A percentile compares a stretch with the other conserved stretches of the same genome.
phyloP scores from a whole-genome alignment of 2,329 filamentous ascomycete species.

The Nemania sp. region DNA sequence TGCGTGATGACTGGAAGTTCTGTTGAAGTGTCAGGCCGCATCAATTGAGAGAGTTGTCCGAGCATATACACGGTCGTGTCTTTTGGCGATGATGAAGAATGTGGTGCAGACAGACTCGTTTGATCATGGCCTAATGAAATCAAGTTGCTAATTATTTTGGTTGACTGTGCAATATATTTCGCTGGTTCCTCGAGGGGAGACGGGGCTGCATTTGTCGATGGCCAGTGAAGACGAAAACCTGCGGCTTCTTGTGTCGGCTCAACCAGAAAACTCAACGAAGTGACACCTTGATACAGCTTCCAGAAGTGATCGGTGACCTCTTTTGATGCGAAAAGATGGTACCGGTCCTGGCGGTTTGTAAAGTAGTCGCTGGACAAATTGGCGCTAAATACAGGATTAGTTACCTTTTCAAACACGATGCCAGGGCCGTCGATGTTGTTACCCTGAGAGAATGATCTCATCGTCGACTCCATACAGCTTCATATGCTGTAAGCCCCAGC shows the following conservation, averaged over 20 bases:
- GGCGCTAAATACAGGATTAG: conserved; percentile 61
- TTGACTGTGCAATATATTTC: conserved; percentile 77
- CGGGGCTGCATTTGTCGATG: conserved; percentile 76
- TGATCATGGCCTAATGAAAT: conserved; percentile 65
- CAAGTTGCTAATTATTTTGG: conserved; percentile 73
- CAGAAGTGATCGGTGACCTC: conserved; percentile 86
- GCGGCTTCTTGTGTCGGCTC: conserved; percentile 68
- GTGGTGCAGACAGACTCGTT: conserved; percentile 42
- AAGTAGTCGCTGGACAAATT: conserved; percentile 96
- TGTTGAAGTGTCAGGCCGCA: conserved; percentile 83
- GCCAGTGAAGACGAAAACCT: conserved; percentile 78
- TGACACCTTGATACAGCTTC: conserved; percentile 79
- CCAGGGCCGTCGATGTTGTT: conserved; percentile 45
- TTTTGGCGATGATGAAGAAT: conserved; percentile 44
- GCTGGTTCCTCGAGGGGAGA: conserved; percentile 78
- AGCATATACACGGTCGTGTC: conserved; percentile 87
- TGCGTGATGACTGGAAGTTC: conserved; percentile 85
- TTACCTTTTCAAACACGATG: conserved; percentile 1
- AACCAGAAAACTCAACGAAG: conserved; percentile 84
- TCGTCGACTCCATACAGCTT: conserved; percentile 97
- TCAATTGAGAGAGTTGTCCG: conserved; percentile 86
- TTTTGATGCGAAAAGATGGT: conserved; percentile 87
- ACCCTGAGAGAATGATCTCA: conserved; percentile 93
- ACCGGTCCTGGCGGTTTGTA: conserved; percentile 93
- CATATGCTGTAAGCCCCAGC: conserved; percentile 99